Conservation (phyloP, 768 basidiomycete species). For the Rhodotorula toruloides region DNA sequence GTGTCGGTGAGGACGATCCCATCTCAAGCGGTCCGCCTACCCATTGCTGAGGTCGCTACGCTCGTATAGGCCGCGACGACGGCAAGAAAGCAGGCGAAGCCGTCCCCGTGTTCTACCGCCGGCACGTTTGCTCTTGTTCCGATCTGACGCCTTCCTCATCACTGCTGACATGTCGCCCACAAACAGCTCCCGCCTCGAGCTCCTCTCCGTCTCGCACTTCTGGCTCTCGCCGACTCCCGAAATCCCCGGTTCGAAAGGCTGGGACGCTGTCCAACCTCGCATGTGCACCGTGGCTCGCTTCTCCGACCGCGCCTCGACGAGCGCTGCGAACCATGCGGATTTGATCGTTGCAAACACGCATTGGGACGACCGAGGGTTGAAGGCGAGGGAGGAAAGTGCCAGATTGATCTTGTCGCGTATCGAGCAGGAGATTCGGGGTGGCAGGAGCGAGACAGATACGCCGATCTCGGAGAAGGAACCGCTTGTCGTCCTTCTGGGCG, state of each 20-base stretch:
- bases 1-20: conserved; percentile 23
- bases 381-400: conserved; percentile 43
- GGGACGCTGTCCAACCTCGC: conserved; percentile 47
- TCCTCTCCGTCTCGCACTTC: conserved; percentile 40
- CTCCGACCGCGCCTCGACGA: not conserved
- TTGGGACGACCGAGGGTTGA: conserved; percentile 46
- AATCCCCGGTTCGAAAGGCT: conserved; percentile 44
- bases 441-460: not conserved
- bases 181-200: conserved; percentile 34
- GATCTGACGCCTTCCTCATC: too few relatives aligned
- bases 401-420: conserved; percentile 43
- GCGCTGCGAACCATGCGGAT: too few relatives aligned
- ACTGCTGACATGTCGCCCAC: not conserved
- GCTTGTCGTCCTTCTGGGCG: conserved; percentile 44
- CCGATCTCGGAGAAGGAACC: conserved; percentile 20
- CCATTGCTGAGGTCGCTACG: not conserved
- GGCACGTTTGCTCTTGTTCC: conserved; percentile 9
- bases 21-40: not conserved
- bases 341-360: conserved; percentile 46
- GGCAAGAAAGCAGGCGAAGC: conserved; percentile 20
- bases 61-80: conserved; percentile 15
- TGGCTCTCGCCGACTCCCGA: conserved; percentile 47
- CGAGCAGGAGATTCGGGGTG: conserved; percentile 29
- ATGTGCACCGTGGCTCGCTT: conserved; percentile 44
- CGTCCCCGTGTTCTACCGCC: conserved; percentile 37